phyloP scores from a whole-genome alignment of 2,329 filamentous ascomycete genomes.

The Colletotrichum abscissum region DNA sequence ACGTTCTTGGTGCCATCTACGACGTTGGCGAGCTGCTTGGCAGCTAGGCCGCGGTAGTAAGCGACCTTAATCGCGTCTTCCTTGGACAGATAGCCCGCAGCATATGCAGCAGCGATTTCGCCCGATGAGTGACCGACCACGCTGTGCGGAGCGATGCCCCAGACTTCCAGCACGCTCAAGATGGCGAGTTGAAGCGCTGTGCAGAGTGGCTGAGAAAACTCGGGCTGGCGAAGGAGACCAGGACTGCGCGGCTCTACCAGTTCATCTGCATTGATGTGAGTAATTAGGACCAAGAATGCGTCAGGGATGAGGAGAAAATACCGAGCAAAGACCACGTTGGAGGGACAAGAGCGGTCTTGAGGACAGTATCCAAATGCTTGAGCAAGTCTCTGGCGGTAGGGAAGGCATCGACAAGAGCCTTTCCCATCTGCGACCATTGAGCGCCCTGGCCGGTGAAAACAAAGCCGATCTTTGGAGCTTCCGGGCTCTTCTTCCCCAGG shows the following conservation, averaged over 20 bases:
- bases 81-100: slow-evolving; percentile 51
- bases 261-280: slow-evolving; percentile 22
- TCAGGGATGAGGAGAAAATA: too few relatives aligned
- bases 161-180: slow-evolving; percentile 40
- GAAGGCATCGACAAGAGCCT: slow-evolving; percentile 27
- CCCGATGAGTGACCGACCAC: slow-evolving; percentile 62
- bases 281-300: too few relatives aligned
- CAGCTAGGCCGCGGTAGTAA: slow-evolving; percentile 30
- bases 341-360: slow-evolving; percentile 17
- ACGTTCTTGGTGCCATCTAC: not conserved
- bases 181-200: slow-evolving; percentile 50
- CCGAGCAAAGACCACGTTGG: slow-evolving; percentile 38
- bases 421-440: slow-evolving; percentile 56
- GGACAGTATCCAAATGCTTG: not conserved
- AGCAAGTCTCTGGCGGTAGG: not conserved
- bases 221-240: slow-evolving; percentile 31
- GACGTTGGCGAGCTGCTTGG: not conserved
- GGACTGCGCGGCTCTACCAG: slow-evolving; percentile 40
- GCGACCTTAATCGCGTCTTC: slow-evolving; percentile 40
- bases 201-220: slow-evolving; percentile 51
- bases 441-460: slow-evolving; percentile 59
- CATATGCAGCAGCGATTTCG: slow-evolving; percentile 62
- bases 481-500: slow-evolving; percentile 17
- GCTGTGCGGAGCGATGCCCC: slow-evolving; percentile 32
- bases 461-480: slow-evolving; percentile 13